Conservation (phyloP, 1,139 yeast species). For the Suhomyces panamericanus region DNA sequence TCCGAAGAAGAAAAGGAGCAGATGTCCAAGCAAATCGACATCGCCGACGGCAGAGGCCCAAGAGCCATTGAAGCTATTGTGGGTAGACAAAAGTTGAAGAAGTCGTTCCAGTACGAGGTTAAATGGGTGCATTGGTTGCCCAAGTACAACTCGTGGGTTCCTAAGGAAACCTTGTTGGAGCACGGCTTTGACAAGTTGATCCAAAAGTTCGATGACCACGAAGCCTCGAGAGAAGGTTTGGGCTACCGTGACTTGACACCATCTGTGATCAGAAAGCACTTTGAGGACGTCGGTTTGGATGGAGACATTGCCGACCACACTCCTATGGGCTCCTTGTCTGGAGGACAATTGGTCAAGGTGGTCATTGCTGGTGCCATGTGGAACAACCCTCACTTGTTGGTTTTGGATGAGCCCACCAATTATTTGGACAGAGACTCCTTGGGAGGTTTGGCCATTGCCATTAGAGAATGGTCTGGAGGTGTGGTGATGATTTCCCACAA, state of each 20-base stretch:
- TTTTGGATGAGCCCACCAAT: conserved; percentile 97
- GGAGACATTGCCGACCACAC: conserved; percentile 99
- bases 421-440: conserved; percentile 96
- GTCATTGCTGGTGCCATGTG: conserved; percentile 99
- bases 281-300: conserved; percentile 95
- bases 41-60: conserved; percentile 86
- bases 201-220: conserved; percentile 96
- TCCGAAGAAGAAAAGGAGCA: conserved; percentile 79
- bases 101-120: conserved; percentile 93
- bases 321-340: conserved; percentile 93
- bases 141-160: conserved; percentile 90
- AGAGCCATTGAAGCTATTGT: conserved; percentile 90
- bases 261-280: conserved; percentile 90
- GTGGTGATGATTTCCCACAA: conserved; percentile 98
- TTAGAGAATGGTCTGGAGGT: conserved; percentile 97
- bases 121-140: conserved; percentile 96
- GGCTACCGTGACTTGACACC: conserved; percentile 95
- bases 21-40: conserved; percentile 76
- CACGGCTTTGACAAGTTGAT: conserved; percentile 86
- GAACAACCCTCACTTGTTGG: conserved; percentile 98
- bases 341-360: conserved; percentile 97
- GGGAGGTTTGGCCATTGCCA: conserved; percentile 96
- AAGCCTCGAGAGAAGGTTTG: conserved; percentile 97
- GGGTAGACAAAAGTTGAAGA: conserved; percentile 95
- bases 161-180: conserved; percentile 75